Base-by-base conservation (phyloP, 1,139 yeast genomes). In the Yamadazyma mexicana region DNA sequence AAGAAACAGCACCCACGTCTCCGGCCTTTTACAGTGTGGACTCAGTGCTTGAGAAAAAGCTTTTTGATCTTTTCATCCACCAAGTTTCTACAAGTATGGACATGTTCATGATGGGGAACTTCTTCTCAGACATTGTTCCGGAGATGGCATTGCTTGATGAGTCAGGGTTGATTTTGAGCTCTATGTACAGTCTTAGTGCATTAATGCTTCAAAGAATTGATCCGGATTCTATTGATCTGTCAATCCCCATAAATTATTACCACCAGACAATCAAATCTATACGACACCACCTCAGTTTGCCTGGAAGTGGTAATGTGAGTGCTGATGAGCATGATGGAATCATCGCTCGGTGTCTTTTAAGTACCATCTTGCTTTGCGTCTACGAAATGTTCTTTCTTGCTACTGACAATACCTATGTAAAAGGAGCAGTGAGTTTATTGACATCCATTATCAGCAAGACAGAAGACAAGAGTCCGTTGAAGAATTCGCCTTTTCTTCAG, bases 351-450 rank as follows among this genome's bases (percentile, higher is more conserved):
- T 68, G 73, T 42, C 54, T 69, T 25, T 47, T 68, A 22, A 65
- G 71, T 44, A 64, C 73, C 0, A 59, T 60, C 18, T 47, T 69
- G n/a, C 54, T 69, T 17, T 66, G 73, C 34, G 58, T 67, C 12
- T 66, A 66, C 46, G 75, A 69, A 46, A 53, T 66, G 49, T 63
- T 62, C 39, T 66, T 66, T 39, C 62, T 64, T 28, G 69, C 70
- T 4, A 53, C 58, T n/a, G 70, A 65, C 36, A 59, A 59, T 24
- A 61, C 67, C 8, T 64, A 65, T 41, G 63, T 64, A 32, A 64
- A 62, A 42, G 69, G 70, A 1, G 72, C 72, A 1, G 59, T 62
- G 3, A 56, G 62, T 28, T 58, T 66, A 10, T 48, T 66, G 22
- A 50, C 62, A 17, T 56, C 66, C 1, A 55, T 66, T 2, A 49